Percentiles rank a stretch among this genome's conserved stretches.
phyloP scores from a whole-genome alignment of 176 grass and related monocot species.

The Oryza australiensis region DNA sequence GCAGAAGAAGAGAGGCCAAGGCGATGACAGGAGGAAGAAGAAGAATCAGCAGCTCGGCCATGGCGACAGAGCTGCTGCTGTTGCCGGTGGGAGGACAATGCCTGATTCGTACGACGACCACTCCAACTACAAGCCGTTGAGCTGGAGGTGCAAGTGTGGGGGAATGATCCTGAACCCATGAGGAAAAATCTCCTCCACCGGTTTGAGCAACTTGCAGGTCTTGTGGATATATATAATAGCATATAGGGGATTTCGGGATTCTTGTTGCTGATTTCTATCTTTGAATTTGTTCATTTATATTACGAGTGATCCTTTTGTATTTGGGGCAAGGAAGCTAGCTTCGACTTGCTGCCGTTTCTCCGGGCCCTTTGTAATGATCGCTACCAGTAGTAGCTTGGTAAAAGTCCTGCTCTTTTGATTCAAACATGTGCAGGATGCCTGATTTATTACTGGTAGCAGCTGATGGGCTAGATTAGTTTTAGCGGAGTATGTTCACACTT shows the following conservation, averaged over 20 bases:
- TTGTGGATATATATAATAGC: constrained; percentile 40
- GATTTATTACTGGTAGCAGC: no score
- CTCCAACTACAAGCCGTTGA: constrained; percentile 78
- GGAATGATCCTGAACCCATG: constrained; percentile 47
- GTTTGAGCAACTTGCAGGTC: neutral
- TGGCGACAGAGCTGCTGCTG: constrained; percentile 14
- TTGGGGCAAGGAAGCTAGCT: neutral
- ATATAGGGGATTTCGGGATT: constrained; percentile 14
- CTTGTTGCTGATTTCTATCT: constrained; percentile 2
- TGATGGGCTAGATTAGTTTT: no score
- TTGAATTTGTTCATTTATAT: neutral
- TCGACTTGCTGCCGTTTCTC: neutral
- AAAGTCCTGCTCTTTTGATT: neutral
- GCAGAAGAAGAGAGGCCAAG: neutral
- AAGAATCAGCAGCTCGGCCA: constrained; percentile 20
- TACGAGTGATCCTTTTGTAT: constrained; percentile 2
- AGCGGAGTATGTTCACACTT: no score
- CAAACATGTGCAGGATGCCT: no score
- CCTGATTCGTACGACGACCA: constrained; percentile 52
- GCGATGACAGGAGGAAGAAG: neutral
- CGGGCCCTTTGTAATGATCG: neutral
- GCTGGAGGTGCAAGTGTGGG: constrained; percentile 76
- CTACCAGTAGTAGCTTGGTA: neutral
- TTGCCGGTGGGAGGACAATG: neutral
- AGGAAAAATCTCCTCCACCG: neutral